Evolutionary conservation across 1,284 basidiomycete genomes (phyloP).

Genomic region (Moniliophthora roreri): DNA sequence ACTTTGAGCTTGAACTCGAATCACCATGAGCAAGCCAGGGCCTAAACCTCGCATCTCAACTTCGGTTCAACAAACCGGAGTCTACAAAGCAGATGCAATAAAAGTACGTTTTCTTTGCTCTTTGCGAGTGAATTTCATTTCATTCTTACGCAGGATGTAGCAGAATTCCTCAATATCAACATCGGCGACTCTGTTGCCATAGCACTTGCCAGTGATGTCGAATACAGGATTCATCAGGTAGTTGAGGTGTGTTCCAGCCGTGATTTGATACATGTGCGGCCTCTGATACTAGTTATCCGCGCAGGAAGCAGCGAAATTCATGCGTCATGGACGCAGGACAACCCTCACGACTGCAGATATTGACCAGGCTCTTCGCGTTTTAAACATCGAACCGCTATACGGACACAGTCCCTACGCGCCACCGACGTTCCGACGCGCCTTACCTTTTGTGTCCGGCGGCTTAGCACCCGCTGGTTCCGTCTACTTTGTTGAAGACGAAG

Average conservation of each 20-base stretch:
- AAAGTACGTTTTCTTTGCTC: slow-evolving; percentile 40
- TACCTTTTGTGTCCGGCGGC: slow-evolving; percentile 55
- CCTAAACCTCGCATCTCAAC: slow-evolving; percentile 37
- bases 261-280: slow-evolving; percentile 4
- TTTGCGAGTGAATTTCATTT: slow-evolving; percentile 17
- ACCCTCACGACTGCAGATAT: slow-evolving; percentile 89
- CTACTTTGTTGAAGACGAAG: slow-evolving; percentile 95
- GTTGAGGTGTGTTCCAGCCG: slow-evolving; percentile 66
- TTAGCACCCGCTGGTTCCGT: slow-evolving; percentile 63
- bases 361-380: slow-evolving; percentile 88
- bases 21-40: slow-evolving; percentile 6
- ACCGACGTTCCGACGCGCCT: slow-evolving; percentile 71
- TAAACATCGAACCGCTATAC: slow-evolving; percentile 92
- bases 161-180: slow-evolving; percentile 84
- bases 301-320: slow-evolving; percentile 95
- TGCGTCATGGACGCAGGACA: slow-evolving; percentile 90
- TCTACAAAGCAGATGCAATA: slow-evolving; percentile 67
- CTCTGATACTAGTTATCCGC: not conserved
- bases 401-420: slow-evolving; percentile 76
- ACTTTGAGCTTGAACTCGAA: too few species aligned
- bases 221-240: slow-evolving; percentile 93
- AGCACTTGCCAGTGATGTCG: slow-evolving; percentile 92
- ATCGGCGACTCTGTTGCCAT: slow-evolving; percentile 82
- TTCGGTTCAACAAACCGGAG: slow-evolving; percentile 51
- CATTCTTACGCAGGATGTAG: slow-evolving; percentile 70